Evolutionary conservation across 2,329 filamentous ascomycete genomes (phyloP).

Genomic region (Anthostomella pinea): DNA sequence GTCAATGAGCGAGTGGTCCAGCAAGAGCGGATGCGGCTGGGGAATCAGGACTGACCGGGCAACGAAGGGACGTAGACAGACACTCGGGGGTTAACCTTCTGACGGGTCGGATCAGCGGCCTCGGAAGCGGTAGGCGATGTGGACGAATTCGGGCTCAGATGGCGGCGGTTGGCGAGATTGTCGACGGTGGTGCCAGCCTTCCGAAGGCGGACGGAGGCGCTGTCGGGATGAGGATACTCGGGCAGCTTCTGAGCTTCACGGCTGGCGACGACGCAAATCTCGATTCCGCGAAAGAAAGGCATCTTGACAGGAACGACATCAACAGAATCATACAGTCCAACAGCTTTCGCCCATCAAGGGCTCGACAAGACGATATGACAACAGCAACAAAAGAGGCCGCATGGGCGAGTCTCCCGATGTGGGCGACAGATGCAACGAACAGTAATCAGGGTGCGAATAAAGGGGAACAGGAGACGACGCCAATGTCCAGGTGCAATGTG

Average conservation of each 20-base stretch:
- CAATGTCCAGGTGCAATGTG: no score
- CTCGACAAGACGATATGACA: no score
- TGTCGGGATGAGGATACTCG: slow-evolving; percentile 55
- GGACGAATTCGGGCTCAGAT: slow-evolving; percentile 6
- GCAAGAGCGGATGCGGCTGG: neutral
- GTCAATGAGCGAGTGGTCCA: slow-evolving; percentile 3
- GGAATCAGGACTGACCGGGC: slow-evolving; percentile 39
- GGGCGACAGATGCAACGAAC: no score
- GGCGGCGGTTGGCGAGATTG: slow-evolving; percentile 5
- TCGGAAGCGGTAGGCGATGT: slow-evolving; percentile 23
- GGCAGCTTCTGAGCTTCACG: slow-evolving; percentile 39
- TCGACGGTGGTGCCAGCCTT: slow-evolving; percentile 13
- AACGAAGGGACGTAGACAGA: slow-evolving; percentile 57
- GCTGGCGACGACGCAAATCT: slow-evolving; percentile 42
- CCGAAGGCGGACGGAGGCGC: slow-evolving; percentile 40
- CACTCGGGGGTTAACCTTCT: slow-evolving; percentile 38
- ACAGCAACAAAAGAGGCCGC: no score
- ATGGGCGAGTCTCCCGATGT: no score
- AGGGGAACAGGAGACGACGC: no score
- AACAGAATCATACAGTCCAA: neutral
- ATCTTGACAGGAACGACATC: slow-evolving; percentile 30
- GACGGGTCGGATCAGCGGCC: slow-evolving; percentile 26
- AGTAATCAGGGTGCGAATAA: no score
- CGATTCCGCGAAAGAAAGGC: slow-evolving; percentile 49
- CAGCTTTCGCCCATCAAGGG: no score